Evolutionary conservation across 2,329 filamentous ascomycete species (phyloP).

Genomic region (Cucurbitaria berberidis): DNA sequence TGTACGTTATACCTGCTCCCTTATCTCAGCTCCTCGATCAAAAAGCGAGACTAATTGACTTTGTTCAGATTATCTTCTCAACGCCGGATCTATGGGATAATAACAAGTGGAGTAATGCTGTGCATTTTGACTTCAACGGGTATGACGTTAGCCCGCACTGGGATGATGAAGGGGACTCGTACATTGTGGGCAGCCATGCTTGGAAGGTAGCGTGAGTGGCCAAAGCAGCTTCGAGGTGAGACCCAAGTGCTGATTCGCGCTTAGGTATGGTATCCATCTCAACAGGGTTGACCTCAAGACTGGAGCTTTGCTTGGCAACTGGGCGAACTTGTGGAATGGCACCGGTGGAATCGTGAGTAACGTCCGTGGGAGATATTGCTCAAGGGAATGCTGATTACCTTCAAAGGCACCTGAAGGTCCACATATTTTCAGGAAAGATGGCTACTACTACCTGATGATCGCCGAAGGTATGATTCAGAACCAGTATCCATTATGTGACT

Average conservation of each 20-base stretch:
- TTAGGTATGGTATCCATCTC: constrained; percentile 35
- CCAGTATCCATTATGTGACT: constrained; percentile 6
- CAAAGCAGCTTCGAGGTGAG: neutral
- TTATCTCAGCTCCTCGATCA: neutral
- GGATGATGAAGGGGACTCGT: constrained; percentile 61
- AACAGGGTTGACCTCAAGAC: constrained; percentile 41
- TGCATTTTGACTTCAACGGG: constrained; percentile 57
- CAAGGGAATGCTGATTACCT: neutral
- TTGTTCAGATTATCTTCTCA: constrained; percentile 52
- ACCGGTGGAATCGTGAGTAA: constrained; percentile 33
- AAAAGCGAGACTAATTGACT: neutral
- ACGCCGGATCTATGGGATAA: constrained; percentile 53
- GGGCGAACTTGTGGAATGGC: constrained; percentile 46
- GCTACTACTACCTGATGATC: constrained; percentile 45
- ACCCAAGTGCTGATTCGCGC: neutral
- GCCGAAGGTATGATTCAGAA: constrained; percentile 34
- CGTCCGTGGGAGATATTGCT: neutral
- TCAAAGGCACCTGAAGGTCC: constrained; percentile 39
- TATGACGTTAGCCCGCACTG: constrained; percentile 63
- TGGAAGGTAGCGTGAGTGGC: constrained; percentile 18
- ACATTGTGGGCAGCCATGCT: constrained; percentile 50
- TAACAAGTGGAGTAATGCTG: constrained; percentile 56
- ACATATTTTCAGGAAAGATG: constrained; percentile 47
- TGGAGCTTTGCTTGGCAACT: constrained; percentile 27
- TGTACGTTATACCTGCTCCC: constrained; percentile 13